A percentile compares a stretch with the other conserved stretches of the same genome.
Evolutionary conservation across 352 stramenopile species (phyloP).

Genomic region (Pythium coloratum): DNA sequence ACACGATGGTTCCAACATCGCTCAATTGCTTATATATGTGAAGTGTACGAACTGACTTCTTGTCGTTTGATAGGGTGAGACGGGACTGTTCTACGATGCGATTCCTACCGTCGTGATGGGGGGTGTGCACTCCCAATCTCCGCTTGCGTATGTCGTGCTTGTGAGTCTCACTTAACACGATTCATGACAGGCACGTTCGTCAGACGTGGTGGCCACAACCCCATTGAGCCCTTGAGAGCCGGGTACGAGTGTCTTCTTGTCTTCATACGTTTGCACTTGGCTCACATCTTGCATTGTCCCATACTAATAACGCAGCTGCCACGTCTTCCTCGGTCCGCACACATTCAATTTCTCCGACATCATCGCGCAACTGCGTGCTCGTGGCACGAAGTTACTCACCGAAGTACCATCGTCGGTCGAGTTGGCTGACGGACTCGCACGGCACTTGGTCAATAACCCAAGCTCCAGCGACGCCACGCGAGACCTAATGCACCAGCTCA

Average conservation of each 20-base stretch:
- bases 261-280: slow-evolving; percentile 11
- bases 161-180: neutral
- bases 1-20: slow-evolving; percentile 50
- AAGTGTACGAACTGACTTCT: neutral
- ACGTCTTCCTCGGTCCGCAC: slow-evolving; percentile 62
- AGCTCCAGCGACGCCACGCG: neutral
- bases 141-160: neutral
- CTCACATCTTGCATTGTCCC: no score
- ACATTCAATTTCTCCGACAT: slow-evolving; percentile 75
- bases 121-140: slow-evolving; percentile 27
- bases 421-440: neutral
- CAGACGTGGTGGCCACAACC: slow-evolving; percentile 65
- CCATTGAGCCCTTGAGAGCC: slow-evolving; percentile 67
- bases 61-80: slow-evolving; percentile 47
- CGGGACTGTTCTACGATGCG: slow-evolving; percentile 47
- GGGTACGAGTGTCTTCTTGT: slow-evolving; percentile 32
- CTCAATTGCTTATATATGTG: neutral
- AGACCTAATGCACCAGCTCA: slow-evolving; percentile 27
- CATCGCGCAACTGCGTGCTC: slow-evolving; percentile 24
- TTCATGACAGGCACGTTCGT: slow-evolving; percentile 51
- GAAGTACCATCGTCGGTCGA: slow-evolving; percentile 5
- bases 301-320: slow-evolving; percentile 29
- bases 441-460: neutral
- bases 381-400: neutral
- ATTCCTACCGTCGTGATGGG: slow-evolving; percentile 63